Conservation (phyloP, 108 stramenopile genomes). For the Cyclotella distinguenda region DNA sequence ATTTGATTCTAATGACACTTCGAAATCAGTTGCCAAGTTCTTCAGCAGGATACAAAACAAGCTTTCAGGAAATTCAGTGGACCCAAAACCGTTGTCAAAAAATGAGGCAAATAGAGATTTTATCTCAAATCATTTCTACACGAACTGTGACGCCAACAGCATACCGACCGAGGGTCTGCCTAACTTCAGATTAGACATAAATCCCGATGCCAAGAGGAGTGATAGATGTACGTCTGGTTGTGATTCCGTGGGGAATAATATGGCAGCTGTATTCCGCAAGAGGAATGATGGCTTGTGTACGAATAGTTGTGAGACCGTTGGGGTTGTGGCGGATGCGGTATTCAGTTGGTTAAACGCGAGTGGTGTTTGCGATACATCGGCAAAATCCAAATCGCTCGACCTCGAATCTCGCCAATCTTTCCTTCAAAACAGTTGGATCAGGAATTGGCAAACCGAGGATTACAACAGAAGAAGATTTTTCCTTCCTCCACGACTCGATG, state of each 20-base stretch:
- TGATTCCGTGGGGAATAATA: slow-evolving; percentile 16
- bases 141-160: slow-evolving; percentile 6
- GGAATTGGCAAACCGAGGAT: slow-evolving; percentile 21
- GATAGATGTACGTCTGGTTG: slow-evolving; percentile 28
- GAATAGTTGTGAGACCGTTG: slow-evolving; percentile 22
- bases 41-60: slow-evolving; percentile 31
- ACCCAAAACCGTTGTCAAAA: not conserved
- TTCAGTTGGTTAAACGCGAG: slow-evolving; percentile 18
- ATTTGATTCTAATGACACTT: not conserved
- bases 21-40: slow-evolving; percentile 11
- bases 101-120: slow-evolving; percentile 21
- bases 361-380: not conserved
- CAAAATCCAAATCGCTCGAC: slow-evolving; percentile 1
- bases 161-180: not conserved
- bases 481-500: slow-evolving; percentile 24
- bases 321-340: slow-evolving; percentile 14
- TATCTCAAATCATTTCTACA: slow-evolving; percentile 37
- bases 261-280: slow-evolving; percentile 16
- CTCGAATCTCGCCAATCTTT: not conserved
- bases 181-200: slow-evolving; percentile 36
- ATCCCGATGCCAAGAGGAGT: slow-evolving; percentile 10
- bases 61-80: slow-evolving; percentile 21
- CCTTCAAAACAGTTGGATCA: slow-evolving; percentile 11
- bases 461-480: slow-evolving; percentile 15
- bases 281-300: slow-evolving; percentile 20